These are phyloP conservation scores for Schizophyllum commune DNA, from an alignment of 1,284 basidiomycete genomes.

Conservation along the genomic window DNA sequence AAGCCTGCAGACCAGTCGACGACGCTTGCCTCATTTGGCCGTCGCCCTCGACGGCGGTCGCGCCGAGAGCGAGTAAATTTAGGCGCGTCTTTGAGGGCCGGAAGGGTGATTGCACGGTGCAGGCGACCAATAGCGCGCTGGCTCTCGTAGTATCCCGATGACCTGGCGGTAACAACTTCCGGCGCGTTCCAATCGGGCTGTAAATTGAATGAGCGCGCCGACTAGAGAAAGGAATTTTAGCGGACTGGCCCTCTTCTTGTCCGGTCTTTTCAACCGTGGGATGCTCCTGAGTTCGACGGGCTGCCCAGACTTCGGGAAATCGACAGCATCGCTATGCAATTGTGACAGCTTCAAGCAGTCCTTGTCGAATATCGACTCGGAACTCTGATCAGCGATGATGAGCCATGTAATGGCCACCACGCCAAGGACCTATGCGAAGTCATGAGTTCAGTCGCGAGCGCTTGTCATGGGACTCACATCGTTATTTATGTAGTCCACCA, in stretches of 20 bases:
- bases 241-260: too few species aligned
- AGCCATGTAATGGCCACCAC: conserved; percentile 57
- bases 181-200: conserved; percentile 59
- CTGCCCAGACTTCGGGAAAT: conserved; percentile 59
- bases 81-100: conserved; percentile 20
- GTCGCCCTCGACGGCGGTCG: background rate
- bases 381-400: conserved; percentile 62
- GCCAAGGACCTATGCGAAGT: conserved; percentile 32
- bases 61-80: background rate
- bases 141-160: conserved; percentile 40
- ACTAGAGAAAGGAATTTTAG: too few species aligned
- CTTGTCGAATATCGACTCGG: conserved; percentile 25
- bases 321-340: conserved; percentile 64
- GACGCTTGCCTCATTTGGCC: background rate
- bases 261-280: background rate
- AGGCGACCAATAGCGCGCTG: conserved; percentile 45
- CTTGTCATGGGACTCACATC: conserved; percentile 34
- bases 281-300: background rate
- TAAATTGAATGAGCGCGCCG: background rate
- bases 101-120: conserved; percentile 50
- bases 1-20: background rate
- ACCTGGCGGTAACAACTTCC: conserved; percentile 29
- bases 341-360: conserved; percentile 57
- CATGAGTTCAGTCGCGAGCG: conserved; percentile 20
- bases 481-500: conserved; percentile 62